Evolutionary conservation across 1,284 basidiomycete species (phyloP).

Genomic region (Cronartium quercuum): DNA sequence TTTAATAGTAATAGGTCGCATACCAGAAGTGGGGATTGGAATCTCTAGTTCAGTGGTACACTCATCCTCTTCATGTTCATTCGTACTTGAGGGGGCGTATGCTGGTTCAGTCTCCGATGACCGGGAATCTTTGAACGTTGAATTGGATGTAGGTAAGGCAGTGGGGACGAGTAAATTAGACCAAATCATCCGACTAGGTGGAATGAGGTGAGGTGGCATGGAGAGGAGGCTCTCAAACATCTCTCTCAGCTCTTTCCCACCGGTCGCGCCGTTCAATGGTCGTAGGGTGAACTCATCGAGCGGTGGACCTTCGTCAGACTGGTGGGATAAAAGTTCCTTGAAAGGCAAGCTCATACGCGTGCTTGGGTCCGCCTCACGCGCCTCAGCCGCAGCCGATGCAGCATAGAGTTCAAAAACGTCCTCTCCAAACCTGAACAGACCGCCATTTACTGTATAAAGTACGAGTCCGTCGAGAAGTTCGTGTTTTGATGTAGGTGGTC

Average conservation of each 20-base stretch:
- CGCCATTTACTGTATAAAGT: not conserved
- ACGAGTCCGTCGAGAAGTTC: constrained; percentile 28
- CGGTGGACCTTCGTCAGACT: not conserved
- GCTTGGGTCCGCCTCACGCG: constrained; percentile 10
- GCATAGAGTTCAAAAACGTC: not conserved
- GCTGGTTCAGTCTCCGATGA: not conserved
- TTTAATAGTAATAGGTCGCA: not conserved
- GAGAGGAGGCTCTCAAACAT: not conserved
- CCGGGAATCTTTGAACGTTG: not conserved
- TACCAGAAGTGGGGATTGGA: not conserved
- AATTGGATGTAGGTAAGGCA: not conserved
- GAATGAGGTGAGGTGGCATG: constrained; percentile 22
- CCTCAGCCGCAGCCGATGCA: not conserved
- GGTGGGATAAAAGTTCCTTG: constrained; percentile 11
- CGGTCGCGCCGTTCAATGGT: not conserved
- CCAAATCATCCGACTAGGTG: constrained; percentile 23
- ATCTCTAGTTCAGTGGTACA: not conserved
- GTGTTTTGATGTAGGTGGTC: not conserved
- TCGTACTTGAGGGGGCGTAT: too few relatives aligned
- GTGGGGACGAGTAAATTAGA: not conserved
- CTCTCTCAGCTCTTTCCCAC: not conserved
- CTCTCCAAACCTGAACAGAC: constrained; percentile 18
- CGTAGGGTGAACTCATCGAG: not conserved
- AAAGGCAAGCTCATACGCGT: constrained; percentile 14
- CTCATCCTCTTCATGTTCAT: not conserved